Conservation (phyloP, 345 rosid species). For the Populus nigra region DNA sequence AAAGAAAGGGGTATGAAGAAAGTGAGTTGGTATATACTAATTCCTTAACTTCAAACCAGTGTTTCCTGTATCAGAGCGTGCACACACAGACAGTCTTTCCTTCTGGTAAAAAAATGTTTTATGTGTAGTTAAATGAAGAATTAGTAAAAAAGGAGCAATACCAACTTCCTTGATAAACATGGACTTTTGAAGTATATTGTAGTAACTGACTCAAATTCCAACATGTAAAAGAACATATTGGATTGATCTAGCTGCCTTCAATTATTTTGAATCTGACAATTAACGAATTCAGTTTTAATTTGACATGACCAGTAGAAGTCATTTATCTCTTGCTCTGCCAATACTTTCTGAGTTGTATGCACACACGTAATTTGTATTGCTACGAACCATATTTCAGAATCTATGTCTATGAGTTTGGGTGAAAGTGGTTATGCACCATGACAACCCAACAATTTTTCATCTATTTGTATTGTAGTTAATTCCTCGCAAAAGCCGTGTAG, state of each 20-base stretch:
- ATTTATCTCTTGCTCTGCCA: background rate
- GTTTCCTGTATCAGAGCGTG: background rate
- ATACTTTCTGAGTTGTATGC: background rate
- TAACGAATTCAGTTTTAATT: background rate
- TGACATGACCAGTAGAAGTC: background rate
- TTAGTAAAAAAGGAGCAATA: background rate
- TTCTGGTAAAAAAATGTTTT: background rate
- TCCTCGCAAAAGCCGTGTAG: background rate
- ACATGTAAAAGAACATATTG: background rate
- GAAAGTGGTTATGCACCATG: background rate
- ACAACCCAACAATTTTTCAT: background rate
- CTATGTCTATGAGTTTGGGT: background rate
- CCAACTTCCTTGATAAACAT: background rate
- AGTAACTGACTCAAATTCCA: background rate
- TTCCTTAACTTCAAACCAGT: background rate
- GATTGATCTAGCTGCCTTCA: background rate
- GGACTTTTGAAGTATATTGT: background rate
- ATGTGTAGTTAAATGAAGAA: background rate
- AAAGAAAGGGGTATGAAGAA: background rate
- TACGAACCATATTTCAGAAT: background rate
- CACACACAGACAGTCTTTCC: background rate
- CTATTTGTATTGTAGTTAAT: background rate
- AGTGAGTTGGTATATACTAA: background rate
- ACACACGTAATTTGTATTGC: background rate
- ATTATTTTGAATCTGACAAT: background rate